phyloP scores from a whole-genome alignment of 352 stramenopile genomes.

The Nothophytophthora sp. region DNA sequence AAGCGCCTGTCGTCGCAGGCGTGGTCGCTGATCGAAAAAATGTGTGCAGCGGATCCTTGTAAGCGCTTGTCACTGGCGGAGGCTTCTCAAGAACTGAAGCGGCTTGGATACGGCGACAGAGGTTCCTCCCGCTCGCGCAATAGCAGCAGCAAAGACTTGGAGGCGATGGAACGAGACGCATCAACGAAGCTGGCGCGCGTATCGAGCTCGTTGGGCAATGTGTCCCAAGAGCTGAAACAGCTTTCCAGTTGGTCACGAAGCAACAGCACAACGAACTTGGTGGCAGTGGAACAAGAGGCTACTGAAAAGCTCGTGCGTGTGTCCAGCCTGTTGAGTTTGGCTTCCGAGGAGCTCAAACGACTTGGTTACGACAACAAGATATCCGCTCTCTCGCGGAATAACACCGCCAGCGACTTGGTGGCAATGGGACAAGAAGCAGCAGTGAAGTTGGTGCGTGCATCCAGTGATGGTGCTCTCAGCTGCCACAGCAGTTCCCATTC shows the following conservation, averaged over 20 bases:
- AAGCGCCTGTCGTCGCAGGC: conserved; percentile 36
- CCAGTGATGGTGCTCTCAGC: conserved; percentile 4
- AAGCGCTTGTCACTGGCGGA: conserved; percentile 49
- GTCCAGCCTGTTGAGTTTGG: conserved; percentile 35
- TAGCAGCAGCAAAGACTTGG: conserved; percentile 20
- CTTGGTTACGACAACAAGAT: conserved; percentile 34
- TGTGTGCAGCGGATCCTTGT: conserved; percentile 55
- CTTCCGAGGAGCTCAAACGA: conserved; percentile 41
- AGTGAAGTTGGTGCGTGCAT: conserved; percentile 9
- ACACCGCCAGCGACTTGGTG: conserved; percentile 18
- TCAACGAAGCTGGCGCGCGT: conserved; percentile 15
- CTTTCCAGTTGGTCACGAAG: conserved; percentile 21
- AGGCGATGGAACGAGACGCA: conserved; percentile 11
- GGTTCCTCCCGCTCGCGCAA: conserved; percentile 14
- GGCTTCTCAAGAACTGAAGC: conserved; percentile 47
- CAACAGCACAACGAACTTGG: conserved; percentile 14
- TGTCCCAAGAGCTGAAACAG: conserved; percentile 39
- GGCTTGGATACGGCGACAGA: conserved; percentile 44
- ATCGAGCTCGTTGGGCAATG: conserved; percentile 33
- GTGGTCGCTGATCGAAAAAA: conserved; percentile 64
- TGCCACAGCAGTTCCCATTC: background rate
- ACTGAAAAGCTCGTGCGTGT: conserved; percentile 24
- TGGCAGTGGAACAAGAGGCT: conserved; percentile 15
- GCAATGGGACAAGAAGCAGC: conserved; percentile 23
- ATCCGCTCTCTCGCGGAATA: conserved; percentile 6